Conservation (phyloP, 169 alveolate species). For the Eimeria praecox region DNA sequence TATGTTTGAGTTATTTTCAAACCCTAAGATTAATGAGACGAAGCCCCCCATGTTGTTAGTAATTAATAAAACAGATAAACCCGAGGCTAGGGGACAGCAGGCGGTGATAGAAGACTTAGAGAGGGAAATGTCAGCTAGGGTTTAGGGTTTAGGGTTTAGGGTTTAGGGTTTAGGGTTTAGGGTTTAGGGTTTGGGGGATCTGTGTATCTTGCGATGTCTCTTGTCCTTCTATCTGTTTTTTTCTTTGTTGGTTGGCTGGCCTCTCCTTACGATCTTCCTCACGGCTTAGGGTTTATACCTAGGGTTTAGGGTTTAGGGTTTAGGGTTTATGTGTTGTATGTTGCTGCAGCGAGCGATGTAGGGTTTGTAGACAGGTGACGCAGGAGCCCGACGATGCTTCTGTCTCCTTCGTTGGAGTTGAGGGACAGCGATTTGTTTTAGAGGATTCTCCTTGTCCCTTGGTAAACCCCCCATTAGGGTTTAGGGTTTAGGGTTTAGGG, state of each 20-base stretch:
- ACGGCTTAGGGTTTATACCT: constrained; percentile 26
- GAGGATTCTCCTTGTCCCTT: too few relatives aligned
- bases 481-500: constrained; percentile 48
- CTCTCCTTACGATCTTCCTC: not conserved
- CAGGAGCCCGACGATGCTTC: too few relatives aligned
- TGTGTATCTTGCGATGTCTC: too few relatives aligned
- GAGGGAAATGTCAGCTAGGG: constrained; percentile 58
- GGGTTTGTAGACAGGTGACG: too few relatives aligned
- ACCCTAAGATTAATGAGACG: not conserved
- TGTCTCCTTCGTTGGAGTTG: not conserved
- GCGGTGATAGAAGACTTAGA: constrained; percentile 71
- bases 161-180: not conserved
- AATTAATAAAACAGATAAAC: constrained; percentile 50
- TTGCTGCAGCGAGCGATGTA: too few relatives aligned
- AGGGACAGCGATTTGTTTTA: too few relatives aligned
- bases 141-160: constrained; percentile 22
- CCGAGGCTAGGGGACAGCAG: constrained; percentile 66
- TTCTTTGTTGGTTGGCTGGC: not conserved
- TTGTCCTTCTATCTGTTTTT: too few relatives aligned
- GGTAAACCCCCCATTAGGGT: too few relatives aligned
- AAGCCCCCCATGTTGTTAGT: constrained; percentile 63
- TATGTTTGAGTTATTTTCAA: constrained; percentile 47
- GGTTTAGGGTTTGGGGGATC: too few relatives aligned
- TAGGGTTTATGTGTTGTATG: not conserved
- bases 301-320: constrained; percentile 27